phyloP scores from a whole-genome alignment of 73 alveolate species.

The Tetrahymena malaccensis region DNA sequence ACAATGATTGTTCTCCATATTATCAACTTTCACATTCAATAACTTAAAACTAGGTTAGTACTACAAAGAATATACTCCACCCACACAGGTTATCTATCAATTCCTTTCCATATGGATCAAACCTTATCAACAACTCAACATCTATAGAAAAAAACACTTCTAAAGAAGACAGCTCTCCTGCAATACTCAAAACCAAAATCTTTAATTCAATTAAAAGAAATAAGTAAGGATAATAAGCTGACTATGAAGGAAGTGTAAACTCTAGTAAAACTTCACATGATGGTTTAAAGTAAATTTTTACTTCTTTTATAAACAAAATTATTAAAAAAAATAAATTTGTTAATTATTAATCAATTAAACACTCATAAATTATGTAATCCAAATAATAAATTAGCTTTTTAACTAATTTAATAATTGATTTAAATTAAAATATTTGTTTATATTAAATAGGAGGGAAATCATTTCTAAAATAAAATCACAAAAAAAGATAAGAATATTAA shows the following conservation, averaged over 20 bases:
- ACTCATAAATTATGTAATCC: no score
- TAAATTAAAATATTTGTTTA: background rate
- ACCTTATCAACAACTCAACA: background rate
- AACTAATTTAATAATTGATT: no score
- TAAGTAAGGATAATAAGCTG: background rate
- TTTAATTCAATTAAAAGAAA: background rate
- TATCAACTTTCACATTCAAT: background rate
- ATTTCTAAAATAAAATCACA: background rate
- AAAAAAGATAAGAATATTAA: background rate
- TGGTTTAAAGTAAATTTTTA: background rate
- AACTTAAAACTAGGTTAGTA: background rate
- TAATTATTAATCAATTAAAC: no score
- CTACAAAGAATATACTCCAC: background rate
- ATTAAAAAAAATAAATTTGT: no score
- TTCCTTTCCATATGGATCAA: background rate
- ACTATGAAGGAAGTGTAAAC: background rate
- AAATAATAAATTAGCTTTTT: no score
- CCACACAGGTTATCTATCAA: background rate
- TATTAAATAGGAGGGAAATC: background rate
- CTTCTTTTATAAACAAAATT: no score
- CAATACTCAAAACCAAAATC: background rate
- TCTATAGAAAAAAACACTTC: background rate
- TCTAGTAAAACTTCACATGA: background rate
- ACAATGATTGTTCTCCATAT: background rate
- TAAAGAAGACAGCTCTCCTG: background rate